Conservation (phyloP, 169 alveolate genomes). For the Plasmodium cynomolgi region DNA sequence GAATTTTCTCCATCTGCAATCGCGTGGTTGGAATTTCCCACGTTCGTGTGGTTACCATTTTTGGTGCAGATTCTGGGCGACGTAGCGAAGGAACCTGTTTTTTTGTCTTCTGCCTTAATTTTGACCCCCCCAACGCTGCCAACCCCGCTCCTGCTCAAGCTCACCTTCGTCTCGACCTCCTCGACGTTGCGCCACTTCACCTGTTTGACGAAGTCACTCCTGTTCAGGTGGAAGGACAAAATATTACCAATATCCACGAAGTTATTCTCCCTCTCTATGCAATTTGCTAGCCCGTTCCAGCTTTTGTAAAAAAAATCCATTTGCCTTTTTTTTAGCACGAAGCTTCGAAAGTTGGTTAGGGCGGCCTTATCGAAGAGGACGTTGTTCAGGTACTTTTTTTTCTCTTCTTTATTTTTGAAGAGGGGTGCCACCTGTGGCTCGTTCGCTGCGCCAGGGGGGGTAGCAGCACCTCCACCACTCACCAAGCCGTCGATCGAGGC, state of each 20-base stretch:
- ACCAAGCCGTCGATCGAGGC: not conserved
- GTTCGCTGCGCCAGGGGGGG: not conserved
- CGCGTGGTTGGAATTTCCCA: not conserved
- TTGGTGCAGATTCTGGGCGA: not conserved
- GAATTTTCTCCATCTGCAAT: not conserved
- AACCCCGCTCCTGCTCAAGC: not conserved
- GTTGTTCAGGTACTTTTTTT: slow-evolving; percentile 2
- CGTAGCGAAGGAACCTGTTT: not conserved
- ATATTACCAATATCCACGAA: slow-evolving; percentile 20
- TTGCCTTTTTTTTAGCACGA: slow-evolving; percentile 20
- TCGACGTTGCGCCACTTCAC: not conserved
- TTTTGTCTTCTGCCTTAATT: not conserved
- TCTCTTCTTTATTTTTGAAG: slow-evolving; percentile 2
- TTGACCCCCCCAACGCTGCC: not conserved
- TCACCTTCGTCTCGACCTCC: slow-evolving; percentile 7
- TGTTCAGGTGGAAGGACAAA: slow-evolving; percentile 17
- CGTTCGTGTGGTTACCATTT: not conserved
- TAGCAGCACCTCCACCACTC: not conserved
- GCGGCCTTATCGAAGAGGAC: not conserved
- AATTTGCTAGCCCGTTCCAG: not conserved
- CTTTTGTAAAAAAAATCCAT: slow-evolving; percentile 24
- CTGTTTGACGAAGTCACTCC: not conserved
- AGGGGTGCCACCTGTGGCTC: not conserved
- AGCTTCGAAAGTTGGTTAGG: slow-evolving; percentile 12
- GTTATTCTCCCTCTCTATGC: not conserved